Evolutionary conservation across 1,139 yeast species (phyloP).

Genomic region (Geotrichum cucujoidarum): DNA sequence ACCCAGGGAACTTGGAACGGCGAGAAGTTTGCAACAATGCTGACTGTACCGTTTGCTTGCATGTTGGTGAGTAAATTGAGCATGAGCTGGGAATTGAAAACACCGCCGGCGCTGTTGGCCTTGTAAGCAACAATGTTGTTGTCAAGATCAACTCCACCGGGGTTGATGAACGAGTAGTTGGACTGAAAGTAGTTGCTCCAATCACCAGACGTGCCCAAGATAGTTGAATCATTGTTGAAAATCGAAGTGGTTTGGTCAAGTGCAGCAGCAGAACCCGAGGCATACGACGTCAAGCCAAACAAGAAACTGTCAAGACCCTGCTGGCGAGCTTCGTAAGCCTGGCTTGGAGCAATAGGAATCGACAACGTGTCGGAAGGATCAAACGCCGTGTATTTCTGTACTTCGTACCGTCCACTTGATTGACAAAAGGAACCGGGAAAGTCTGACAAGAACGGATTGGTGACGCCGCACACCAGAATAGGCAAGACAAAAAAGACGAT

Average conservation of each 20-base stretch:
- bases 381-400: constrained; percentile 25
- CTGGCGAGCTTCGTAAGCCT: constrained; percentile 9
- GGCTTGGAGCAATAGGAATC: constrained; percentile 24
- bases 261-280: constrained; percentile 14
- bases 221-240: constrained; percentile 19
- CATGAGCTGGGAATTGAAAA: constrained; percentile 28
- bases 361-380: constrained; percentile 17
- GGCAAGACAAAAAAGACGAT: constrained; percentile 32
- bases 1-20: constrained; percentile 37
- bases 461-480: constrained; percentile 33
- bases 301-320: constrained; percentile 25
- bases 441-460: constrained; percentile 27
- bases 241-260: constrained; percentile 18
- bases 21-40: constrained; percentile 33
- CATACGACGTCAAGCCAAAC: constrained; percentile 21
- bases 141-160: constrained; percentile 36
- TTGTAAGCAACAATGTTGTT: constrained; percentile 29
- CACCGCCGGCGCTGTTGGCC: constrained; percentile 25
- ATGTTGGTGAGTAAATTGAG: constrained; percentile 33
- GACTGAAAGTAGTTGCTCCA: constrained; percentile 25
- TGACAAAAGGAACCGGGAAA: constrained; percentile 29
- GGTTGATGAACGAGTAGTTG: constrained; percentile 27
- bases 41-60: constrained; percentile 30
- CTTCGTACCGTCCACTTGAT: constrained; percentile 21
- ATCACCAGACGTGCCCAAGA: constrained; percentile 22